These are phyloP conservation scores for Stentor coeruleus DNA, from an alignment of 73 alveolate species.

Conservation along the genomic window DNA sequence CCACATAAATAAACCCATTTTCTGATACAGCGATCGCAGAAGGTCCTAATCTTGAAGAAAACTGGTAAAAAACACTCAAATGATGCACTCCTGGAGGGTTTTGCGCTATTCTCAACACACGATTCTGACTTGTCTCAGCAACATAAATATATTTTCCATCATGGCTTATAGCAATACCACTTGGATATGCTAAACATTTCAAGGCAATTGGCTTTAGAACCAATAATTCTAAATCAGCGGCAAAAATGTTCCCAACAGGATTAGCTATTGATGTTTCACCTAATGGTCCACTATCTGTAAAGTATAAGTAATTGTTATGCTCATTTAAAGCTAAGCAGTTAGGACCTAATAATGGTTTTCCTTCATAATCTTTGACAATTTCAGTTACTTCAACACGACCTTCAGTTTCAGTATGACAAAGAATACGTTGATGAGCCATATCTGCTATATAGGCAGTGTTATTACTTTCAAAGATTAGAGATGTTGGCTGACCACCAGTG, in stretches of 20 bases:
- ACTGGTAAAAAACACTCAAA: constrained; percentile 84
- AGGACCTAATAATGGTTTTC: constrained; percentile 96
- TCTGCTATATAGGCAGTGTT: constrained; percentile 84
- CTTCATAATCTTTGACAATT: constrained; percentile 88
- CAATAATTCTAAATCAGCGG: constrained; percentile 66
- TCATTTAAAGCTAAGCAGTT: constrained; percentile 72
- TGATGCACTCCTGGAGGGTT: constrained; percentile 88
- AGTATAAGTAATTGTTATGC: constrained; percentile 52
- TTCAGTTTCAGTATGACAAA: constrained; percentile 50
- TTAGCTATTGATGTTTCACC: constrained; percentile 82
- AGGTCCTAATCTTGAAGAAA: constrained; percentile 97
- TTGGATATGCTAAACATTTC: constrained; percentile 78
- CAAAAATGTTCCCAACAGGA: constrained; percentile 73
- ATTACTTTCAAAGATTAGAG: constrained; percentile 71
- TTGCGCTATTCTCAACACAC: constrained; percentile 88
- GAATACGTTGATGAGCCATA: constrained; percentile 66
- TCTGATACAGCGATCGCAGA: constrained; percentile 82
- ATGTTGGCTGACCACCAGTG: constrained; percentile 39
- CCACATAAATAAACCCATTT: constrained; percentile 74
- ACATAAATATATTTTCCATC: constrained; percentile 80
- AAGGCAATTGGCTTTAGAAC: constrained; percentile 75
- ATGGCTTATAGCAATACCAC: constrained; percentile 75
- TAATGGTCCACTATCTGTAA: constrained; percentile 86
- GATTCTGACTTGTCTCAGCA: constrained; percentile 88
- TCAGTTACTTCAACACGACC: constrained; percentile 39